Base-by-base conservation (phyloP, 768 basidiomycete genomes). In the Collybiopsis luxurians region DNA sequence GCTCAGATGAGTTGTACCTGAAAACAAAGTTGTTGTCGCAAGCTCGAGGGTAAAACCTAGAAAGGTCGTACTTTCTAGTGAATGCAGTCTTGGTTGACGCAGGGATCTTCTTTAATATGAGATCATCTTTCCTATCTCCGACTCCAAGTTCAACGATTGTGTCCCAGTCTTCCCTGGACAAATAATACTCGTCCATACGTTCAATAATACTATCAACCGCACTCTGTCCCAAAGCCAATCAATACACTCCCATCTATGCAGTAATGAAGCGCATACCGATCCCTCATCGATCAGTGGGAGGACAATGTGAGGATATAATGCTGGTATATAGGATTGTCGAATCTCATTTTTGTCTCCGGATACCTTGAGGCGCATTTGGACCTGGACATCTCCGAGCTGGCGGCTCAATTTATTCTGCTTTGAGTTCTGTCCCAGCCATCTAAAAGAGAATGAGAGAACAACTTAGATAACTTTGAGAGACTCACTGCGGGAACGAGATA, bases 371-470 rank as follows among this genome's bases (percentile, higher is more conserved):
- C 97, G 87, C 97, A 98, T 97, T 48, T 89, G 88, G 43, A 93
- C 90, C 70, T 98, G 96, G 10, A 98, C 86, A 58, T 99, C 97
- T 36, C 81, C 82, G 17, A 99, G 77, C 60, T 90, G 87, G 36
- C 95, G 82, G 54, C 68, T 76, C 0, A 98, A 80, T 65, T 96
- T 97, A 61, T 66, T 79, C 69, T 91, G 89, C 66, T 95, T 96
- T 56, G 97, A 98, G 71, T 98, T 98, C 67, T 98, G 94, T 9
- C 96, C 96, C 12, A 99, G 85, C 93, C 94, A 99, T 66, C 95
- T 98, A 24, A 60, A 39, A 17, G 13, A 43, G 30, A 51, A 21
- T 53, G 15, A 13, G 54, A 38, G 11, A 45, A 7, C 52, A 38
- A 57, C 15, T 51, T 21, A 42, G 24, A 11, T 7, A 61, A 43